Conservation (phyloP, 345 rosid species). For the Brassica rapa region DNA sequence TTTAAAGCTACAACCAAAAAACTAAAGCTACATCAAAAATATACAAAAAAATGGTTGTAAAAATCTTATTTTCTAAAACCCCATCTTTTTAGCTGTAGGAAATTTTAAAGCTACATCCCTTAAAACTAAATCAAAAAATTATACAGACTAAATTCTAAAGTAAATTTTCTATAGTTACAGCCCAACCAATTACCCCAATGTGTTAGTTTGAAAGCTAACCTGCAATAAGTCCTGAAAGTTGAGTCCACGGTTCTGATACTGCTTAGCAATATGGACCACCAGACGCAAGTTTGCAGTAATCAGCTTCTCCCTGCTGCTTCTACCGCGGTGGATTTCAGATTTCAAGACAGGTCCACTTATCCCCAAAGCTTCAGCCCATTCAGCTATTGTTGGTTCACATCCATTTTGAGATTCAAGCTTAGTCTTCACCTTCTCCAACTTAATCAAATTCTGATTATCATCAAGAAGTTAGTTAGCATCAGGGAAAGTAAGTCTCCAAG, state of each 20-base stretch:
- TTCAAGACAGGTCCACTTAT: slow-evolving; percentile 57
- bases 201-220: slow-evolving; percentile 43
- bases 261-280: slow-evolving; percentile 88
- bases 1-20: too few relatives aligned
- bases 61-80: too few relatives aligned
- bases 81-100: too few relatives aligned
- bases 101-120: too few relatives aligned
- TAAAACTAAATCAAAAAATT: too few relatives aligned
- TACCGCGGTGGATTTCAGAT: slow-evolving; percentile 62
- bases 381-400: slow-evolving; percentile 70
- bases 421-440: slow-evolving; percentile 62
- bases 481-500: neutral
- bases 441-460: slow-evolving; percentile 57
- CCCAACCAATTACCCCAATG: neutral
- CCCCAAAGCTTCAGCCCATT: slow-evolving; percentile 80
- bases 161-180: too few relatives aligned
- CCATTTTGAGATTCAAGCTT: slow-evolving; percentile 71
- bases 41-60: too few relatives aligned
- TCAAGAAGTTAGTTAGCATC: slow-evolving; percentile 16
- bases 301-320: slow-evolving; percentile 67
- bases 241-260: slow-evolving; percentile 77
- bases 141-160: too few relatives aligned
- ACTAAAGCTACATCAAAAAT: too few relatives aligned
- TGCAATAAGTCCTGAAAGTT: slow-evolving; percentile 79
- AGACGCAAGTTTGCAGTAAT: slow-evolving; percentile 72